phyloP scores from a whole-genome alignment of 1,139 yeast genomes.

The Taphrina communis region DNA sequence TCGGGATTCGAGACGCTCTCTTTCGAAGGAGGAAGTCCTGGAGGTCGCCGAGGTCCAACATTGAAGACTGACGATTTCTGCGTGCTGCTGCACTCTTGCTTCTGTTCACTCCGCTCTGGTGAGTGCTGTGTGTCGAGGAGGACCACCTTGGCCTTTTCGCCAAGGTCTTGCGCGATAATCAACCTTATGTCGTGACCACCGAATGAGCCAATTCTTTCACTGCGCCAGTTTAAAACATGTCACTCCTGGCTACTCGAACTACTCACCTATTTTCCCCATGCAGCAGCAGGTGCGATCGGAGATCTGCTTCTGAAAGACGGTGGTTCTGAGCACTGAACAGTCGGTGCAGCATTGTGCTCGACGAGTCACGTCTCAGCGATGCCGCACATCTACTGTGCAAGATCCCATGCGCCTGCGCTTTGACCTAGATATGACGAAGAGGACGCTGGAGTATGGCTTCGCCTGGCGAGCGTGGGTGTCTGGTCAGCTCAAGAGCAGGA shows the following conservation, averaged over 20 bases:
- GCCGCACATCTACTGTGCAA: not conserved
- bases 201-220: slow-evolving; percentile 21
- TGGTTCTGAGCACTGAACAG: slow-evolving; percentile 10
- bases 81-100: not conserved
- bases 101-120: not conserved
- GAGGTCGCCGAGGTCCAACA: not conserved
- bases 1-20: slow-evolving; percentile 13
- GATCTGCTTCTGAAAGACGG: slow-evolving; percentile 31
- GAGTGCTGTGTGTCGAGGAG: slow-evolving; percentile 28
- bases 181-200: slow-evolving; percentile 15
- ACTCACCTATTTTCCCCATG: slow-evolving; percentile 27
- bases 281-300: slow-evolving; percentile 28
- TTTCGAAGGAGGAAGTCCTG: not conserved
- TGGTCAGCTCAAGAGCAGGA: no score
- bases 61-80: not conserved
- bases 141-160: slow-evolving; percentile 39
- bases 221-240: not conserved
- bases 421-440: not conserved
- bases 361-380: not conserved
- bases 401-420: not conserved
- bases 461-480: no score
- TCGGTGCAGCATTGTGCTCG: slow-evolving; percentile 34
- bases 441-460: not conserved
- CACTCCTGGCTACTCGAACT: not conserved
- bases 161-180: slow-evolving; percentile 38